phyloP scores from a whole-genome alignment of 352 stramenopile genomes.

The Globisporangium splendens region DNA sequence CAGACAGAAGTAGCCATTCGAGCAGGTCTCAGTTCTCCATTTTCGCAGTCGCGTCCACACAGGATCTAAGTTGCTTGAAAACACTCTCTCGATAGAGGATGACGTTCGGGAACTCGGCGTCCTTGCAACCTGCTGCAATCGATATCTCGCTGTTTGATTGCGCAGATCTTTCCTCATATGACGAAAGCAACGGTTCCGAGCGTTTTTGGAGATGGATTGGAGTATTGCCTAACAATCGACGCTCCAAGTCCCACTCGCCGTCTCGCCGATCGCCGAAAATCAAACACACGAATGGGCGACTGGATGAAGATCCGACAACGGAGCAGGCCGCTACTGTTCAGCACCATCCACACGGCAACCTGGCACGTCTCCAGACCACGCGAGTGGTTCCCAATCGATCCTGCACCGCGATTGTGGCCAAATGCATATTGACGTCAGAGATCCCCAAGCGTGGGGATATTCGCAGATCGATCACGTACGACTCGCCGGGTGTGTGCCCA shows the following conservation, averaged over 20 bases:
- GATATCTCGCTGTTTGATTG: background rate
- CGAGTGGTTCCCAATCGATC: background rate
- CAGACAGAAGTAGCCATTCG: background rate
- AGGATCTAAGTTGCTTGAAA: no score
- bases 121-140: slow-evolving; percentile 3
- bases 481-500: background rate
- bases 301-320: slow-evolving; percentile 11
- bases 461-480: slow-evolving; percentile 1
- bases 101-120: background rate
- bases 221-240: slow-evolving; percentile 1
- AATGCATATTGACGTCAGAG: background rate
- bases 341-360: background rate
- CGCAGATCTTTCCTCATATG: background rate
- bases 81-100: background rate
- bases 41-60: no score
- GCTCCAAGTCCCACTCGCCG: slow-evolving; percentile 22
- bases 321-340: background rate
- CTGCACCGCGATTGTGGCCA: background rate
- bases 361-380: background rate
- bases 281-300: slow-evolving; percentile 24
- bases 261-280: slow-evolving; percentile 25
- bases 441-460: slow-evolving; percentile 7
- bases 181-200: background rate
- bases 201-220: background rate
- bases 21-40: no score